Base-by-base conservation (phyloP, 2,329 filamentous ascomycete species). In the Ophiostoma quercus region DNA sequence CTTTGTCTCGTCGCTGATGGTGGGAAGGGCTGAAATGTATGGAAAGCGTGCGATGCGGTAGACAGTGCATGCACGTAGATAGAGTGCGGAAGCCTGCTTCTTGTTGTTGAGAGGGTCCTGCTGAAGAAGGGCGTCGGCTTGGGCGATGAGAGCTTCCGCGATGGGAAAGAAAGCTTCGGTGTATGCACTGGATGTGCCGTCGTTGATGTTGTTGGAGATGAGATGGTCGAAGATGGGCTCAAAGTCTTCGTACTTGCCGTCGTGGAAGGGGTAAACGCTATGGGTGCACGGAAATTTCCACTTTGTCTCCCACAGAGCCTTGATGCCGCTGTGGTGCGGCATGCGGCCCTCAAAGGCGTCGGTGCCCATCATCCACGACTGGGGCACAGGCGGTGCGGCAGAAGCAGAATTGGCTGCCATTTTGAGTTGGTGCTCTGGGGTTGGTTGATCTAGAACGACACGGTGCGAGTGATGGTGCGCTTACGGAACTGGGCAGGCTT, bases 1-100 rank as follows among this genome's bases (percentile, higher is more conserved):
- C 78, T 92, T 88, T 66, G 78, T 76, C 1, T 77, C 76, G 62
- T 80, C 79, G 73, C 74, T 81, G 57, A 80, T 72, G 1, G 71
- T 67, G 0, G 82, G 81, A 67, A 77, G 80, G 3, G 76, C 73
- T 2, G 79, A 78, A 73, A 85, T 80, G 74, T 85, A 84, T 3
- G 90, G 90, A 75, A 93, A 92, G 19, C 90, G 84, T 0, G 88
- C 84, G 73, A 93, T 92, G 68, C 90, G 85, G 77, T 91, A 89
- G n/a, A 92, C 82, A 34, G 88, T 87, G 29, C 89, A 90, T 5
- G 88, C 88, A 29, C 90, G 87, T n/a, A 91, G 82, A 77, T 88
- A 91, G 22, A 90, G 81, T 47, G 84, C 84, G 3, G 84, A 85
- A 0, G 90, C 88, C 60, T 82, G 82, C 54, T 82, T 80, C 4